These are phyloP conservation scores for Aspergillus versicolor DNA, from an alignment of 2,329 filamentous ascomycete genomes.

Conservation along the genomic window DNA sequence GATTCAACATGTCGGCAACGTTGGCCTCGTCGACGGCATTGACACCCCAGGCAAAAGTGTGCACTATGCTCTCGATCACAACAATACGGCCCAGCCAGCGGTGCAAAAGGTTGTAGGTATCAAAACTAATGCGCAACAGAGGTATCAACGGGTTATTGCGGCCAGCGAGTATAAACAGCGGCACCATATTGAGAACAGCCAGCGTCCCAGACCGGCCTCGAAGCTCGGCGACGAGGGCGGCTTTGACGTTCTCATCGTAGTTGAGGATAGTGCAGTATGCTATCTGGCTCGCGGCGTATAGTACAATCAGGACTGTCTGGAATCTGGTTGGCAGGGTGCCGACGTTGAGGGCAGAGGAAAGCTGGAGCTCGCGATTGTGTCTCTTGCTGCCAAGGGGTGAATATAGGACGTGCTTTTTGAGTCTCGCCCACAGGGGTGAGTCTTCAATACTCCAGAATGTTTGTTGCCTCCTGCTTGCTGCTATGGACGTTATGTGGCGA, in stretches of 20 bases:
- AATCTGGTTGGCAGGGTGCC: slow-evolving; percentile 79
- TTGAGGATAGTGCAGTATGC: slow-evolving; percentile 63
- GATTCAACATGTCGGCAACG: slow-evolving; percentile 32
- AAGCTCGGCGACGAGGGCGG: slow-evolving; percentile 72
- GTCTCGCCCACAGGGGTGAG: slow-evolving; percentile 40
- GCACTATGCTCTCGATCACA: slow-evolving; percentile 67
- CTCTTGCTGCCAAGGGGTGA: slow-evolving; percentile 72
- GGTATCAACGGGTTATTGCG: slow-evolving; percentile 91
- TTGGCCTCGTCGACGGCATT: slow-evolving; percentile 55
- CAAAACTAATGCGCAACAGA: slow-evolving; percentile 83
- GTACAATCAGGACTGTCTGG: slow-evolving; percentile 66
- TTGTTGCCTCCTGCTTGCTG: slow-evolving; percentile 39
- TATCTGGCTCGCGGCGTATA: slow-evolving; percentile 71
- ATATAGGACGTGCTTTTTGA: slow-evolving; percentile 50
- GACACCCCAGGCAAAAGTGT: slow-evolving; percentile 73
- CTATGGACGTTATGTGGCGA: slow-evolving; percentile 43
- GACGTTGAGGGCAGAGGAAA: slow-evolving; percentile 67
- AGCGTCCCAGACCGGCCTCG: slow-evolving; percentile 83
- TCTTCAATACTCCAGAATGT: slow-evolving; percentile 47
- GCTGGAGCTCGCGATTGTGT: slow-evolving; percentile 72
- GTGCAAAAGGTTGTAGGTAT: slow-evolving; percentile 91
- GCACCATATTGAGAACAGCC: slow-evolving; percentile 86
- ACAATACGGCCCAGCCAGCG: slow-evolving; percentile 79
- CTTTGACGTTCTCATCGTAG: slow-evolving; percentile 43
- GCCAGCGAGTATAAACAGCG: slow-evolving; percentile 81